Percentiles rank a stretch among this genome's conserved stretches.
phyloP scores from a whole-genome alignment of 129 eudicot species.

The Tagetes patula region DNA sequence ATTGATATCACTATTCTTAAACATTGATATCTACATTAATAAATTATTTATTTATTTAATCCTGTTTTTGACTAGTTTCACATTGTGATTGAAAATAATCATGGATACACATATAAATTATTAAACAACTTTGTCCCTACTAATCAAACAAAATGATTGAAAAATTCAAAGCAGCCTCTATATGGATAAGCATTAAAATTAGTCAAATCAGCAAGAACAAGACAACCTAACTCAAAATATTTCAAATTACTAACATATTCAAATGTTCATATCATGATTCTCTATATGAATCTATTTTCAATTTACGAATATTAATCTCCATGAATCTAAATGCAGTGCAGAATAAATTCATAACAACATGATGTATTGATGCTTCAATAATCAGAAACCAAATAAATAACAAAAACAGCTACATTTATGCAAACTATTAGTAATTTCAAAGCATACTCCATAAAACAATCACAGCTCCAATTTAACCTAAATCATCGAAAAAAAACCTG shows the following conservation, averaged over 20 bases:
- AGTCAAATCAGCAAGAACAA: constrained; percentile 5
- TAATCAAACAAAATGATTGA: constrained; percentile 13
- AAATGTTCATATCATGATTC: not conserved
- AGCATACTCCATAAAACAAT: constrained; percentile 4
- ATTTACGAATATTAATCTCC: not conserved
- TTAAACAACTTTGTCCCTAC: constrained; percentile 7
- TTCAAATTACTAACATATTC: constrained; percentile 5
- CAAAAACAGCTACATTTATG: constrained; percentile 11
- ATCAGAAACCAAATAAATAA: constrained; percentile 18
- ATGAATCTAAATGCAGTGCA: not conserved
- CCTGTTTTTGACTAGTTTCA: constrained; percentile 5
- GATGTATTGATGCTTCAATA: not conserved
- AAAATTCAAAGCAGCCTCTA: not conserved
- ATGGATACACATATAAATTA: constrained; percentile 3
- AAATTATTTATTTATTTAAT: constrained; percentile 12
- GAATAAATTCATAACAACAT: not conserved
- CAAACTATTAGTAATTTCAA: not conserved
- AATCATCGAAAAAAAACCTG: constrained; percentile 23
- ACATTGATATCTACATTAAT: constrained; percentile 19
- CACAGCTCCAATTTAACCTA: not conserved
- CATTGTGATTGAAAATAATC: constrained; percentile 15
- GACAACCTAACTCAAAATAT: not conserved
- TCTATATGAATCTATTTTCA: constrained; percentile 8
- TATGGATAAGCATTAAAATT: constrained; percentile 17
- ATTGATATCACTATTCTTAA: constrained; percentile 8